Evolutionary conservation across 495 filamentous ascomycete species (phyloP).

Genomic region (Daldinia concentrica): DNA sequence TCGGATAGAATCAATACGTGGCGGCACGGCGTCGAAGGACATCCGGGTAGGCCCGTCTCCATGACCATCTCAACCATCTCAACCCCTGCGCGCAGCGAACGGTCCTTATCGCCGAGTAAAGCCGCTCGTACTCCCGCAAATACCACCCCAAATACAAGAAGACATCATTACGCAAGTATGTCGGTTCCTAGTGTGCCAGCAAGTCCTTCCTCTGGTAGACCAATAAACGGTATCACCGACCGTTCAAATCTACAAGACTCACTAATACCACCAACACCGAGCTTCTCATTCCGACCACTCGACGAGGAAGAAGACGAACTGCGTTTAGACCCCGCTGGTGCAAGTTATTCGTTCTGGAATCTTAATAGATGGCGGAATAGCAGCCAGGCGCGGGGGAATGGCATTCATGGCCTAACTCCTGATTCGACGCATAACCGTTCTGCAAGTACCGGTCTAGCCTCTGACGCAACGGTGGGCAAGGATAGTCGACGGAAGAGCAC

Average conservation of each 20-base stretch:
- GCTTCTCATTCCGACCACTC: constrained; percentile 52
- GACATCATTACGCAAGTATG: constrained; percentile 51
- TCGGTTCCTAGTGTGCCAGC: constrained; percentile 26
- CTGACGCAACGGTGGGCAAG: constrained; percentile 9
- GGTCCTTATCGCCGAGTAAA: constrained; percentile 62
- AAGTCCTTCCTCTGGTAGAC: constrained; percentile 29
- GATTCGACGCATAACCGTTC: constrained; percentile 25
- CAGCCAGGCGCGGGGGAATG: constrained; percentile 41
- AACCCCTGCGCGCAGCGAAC: constrained; percentile 54
- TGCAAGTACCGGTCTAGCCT: constrained; percentile 14
- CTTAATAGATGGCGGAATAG: constrained; percentile 56
- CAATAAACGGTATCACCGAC: constrained; percentile 30
- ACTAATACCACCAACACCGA: constrained; percentile 48
- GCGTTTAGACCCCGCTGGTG: constrained; percentile 41
- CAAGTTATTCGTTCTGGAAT: constrained; percentile 56
- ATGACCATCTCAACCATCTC: constrained; percentile 42
- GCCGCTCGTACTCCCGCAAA: constrained; percentile 50
- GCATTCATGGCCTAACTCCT: constrained; percentile 16
- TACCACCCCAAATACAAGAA: constrained; percentile 52
- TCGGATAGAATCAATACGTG: constrained; percentile 91
- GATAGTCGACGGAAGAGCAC: constrained; percentile 31
- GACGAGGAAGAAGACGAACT: constrained; percentile 44
- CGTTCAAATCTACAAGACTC: constrained; percentile 26
- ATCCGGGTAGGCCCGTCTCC: constrained; percentile 48
- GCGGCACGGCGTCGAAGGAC: constrained; percentile 76